phyloP scores from a whole-genome alignment of 1,284 basidiomycete species.

The Cerioporus squamosus region DNA sequence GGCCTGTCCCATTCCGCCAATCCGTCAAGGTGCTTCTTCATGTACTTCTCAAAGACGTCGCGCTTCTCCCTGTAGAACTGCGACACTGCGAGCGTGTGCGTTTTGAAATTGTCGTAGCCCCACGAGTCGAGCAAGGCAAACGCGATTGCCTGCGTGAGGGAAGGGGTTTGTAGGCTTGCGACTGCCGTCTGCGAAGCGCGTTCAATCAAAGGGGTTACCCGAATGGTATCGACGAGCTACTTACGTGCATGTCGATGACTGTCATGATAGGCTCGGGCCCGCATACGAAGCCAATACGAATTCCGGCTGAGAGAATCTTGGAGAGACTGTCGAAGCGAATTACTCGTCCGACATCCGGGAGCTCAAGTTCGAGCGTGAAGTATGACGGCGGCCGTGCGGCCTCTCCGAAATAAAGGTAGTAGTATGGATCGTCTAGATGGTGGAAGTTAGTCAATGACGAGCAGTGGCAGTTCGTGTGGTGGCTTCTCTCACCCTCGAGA shows the following conservation, averaged over 20 bases:
- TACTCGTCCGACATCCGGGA: constrained; percentile 71
- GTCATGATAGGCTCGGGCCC: constrained; percentile 79
- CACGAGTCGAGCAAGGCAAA: constrained; percentile 77
- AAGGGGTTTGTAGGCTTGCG: constrained; percentile 81
- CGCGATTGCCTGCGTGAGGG: constrained; percentile 80
- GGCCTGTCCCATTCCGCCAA: constrained; percentile 86
- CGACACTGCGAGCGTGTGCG: constrained; percentile 76
- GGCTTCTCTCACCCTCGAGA: constrained; percentile 67
- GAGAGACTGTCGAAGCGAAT: constrained; percentile 88
- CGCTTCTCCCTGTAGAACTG: constrained; percentile 83
- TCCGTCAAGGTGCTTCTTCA: constrained; percentile 75
- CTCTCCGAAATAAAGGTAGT: constrained; percentile 72
- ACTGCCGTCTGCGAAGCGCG: constrained; percentile 55
- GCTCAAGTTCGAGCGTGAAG: constrained; percentile 74
- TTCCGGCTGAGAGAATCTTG: constrained; percentile 85
- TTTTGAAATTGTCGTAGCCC: constrained; percentile 79
- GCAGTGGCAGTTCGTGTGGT: no score
- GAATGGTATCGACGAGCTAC: constrained; percentile 29
- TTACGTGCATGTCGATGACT: constrained; percentile 75
- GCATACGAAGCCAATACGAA: constrained; percentile 82
- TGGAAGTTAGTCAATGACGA: not conserved
- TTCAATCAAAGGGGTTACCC: constrained; percentile 3
- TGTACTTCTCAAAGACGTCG: constrained; percentile 80
- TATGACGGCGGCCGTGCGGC: constrained; percentile 73
- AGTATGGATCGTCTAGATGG: constrained; percentile 81